Percentiles rank a stretch among this genome's conserved stretches.
phyloP scores from a whole-genome alignment of 768 basidiomycete species.

The Russula virescens region DNA sequence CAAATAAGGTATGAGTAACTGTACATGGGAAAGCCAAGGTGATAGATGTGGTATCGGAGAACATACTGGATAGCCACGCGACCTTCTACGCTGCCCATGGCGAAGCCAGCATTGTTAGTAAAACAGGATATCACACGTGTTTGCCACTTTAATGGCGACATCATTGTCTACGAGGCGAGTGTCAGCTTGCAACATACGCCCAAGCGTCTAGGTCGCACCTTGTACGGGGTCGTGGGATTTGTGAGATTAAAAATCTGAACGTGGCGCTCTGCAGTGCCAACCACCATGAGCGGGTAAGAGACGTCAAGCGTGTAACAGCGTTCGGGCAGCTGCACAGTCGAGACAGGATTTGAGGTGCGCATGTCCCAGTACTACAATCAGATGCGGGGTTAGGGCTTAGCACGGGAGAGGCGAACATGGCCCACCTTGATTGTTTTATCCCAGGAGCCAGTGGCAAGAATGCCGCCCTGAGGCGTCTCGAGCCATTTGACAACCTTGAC shows the following conservation, averaged over 20 bases:
- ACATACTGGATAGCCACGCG: constrained; percentile 94
- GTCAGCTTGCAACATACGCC: neutral
- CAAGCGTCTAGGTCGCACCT: constrained; percentile 38
- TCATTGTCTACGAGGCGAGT: constrained; percentile 49
- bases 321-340: constrained; percentile 78
- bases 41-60: neutral
- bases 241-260: constrained; percentile 84
- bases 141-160: constrained; percentile 91
- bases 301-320: constrained; percentile 86
- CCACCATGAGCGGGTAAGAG: constrained; percentile 78
- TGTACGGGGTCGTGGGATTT: constrained; percentile 74
- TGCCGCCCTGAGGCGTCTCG: constrained; percentile 65
- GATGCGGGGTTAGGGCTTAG: neutral
- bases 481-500: constrained; percentile 80
- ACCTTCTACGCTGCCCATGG: constrained; percentile 83
- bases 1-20: neutral
- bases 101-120: constrained; percentile 71
- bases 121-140: constrained; percentile 84
- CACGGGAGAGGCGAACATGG: constrained; percentile 9
- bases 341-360: constrained; percentile 67
- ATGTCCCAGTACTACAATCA: constrained; percentile 84
- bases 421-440: constrained; percentile 92
- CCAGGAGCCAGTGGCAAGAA: constrained; percentile 94
- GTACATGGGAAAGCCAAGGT: neutral
- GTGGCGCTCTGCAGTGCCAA: constrained; percentile 89